Conservation (phyloP, 139 green algal species). For the Nannochloris sp. region DNA sequence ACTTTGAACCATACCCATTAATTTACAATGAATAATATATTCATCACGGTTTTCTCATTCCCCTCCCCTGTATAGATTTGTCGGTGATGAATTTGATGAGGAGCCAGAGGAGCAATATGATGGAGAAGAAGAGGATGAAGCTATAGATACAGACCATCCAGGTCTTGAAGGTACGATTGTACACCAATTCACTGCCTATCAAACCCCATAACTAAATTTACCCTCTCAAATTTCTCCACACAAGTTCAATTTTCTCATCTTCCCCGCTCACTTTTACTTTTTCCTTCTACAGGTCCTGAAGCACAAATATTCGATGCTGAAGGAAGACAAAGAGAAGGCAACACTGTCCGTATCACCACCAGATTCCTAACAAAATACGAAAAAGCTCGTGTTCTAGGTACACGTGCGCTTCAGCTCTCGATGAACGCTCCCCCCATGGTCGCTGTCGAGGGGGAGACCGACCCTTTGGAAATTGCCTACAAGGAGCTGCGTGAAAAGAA, state of each 20-base stretch:
- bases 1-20: too few species aligned
- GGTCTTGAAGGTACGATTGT: not conserved
- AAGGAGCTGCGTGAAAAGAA: conserved; percentile 94
- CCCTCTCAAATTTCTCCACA: not conserved
- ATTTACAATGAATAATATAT: too few species aligned
- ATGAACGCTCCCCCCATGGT: conserved; percentile 99
- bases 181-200: not conserved
- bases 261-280: too few species aligned
- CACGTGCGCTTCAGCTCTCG: conserved; percentile 78
- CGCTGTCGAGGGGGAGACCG: conserved; percentile 68
- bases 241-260: not conserved
- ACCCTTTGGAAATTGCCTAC: conserved; percentile 75
- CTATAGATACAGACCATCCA: conserved; percentile 2
- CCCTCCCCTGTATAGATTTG: conserved; percentile 1
- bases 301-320: not conserved
- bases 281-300: conserved; percentile 3
- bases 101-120: conserved; percentile 3
- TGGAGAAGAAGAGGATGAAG: conserved; percentile 12
- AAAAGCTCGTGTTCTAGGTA: conserved; percentile 86
- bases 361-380: conserved; percentile 99
- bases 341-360: conserved; percentile 77
- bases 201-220: not conserved
- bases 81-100: conserved; percentile 11
- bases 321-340: not conserved
- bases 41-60: not conserved